Base-by-base conservation (phyloP, 2,329 filamentous ascomycete genomes). In the Lizonia empirigonia region DNA sequence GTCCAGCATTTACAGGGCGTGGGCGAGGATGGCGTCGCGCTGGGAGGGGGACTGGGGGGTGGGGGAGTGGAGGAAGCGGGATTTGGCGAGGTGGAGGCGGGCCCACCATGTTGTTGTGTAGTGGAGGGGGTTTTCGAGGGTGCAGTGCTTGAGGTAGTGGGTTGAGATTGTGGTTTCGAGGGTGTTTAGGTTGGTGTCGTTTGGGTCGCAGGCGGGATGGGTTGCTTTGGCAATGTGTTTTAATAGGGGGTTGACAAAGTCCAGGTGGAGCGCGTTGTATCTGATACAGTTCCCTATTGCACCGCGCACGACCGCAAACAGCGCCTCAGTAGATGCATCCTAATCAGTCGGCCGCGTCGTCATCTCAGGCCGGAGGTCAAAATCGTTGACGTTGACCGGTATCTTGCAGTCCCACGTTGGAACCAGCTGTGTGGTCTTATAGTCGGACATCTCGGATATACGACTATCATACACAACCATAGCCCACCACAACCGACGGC, bases 401-500 rank as follows among this genome's bases (percentile, higher is more conserved):
- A 77, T 62, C 4, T 67, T 68, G 73, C 80, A 82, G 58, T 81
- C 78, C 68, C 77, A 67, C 74, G 52, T 60, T 1, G 67, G 66
- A 80, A 82, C 20, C 77, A 76, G 13, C 71, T 76, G 58, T n/a
- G 56, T 39, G 12, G 80, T 79, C 7, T 79, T 77, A 49, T 82
- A 76, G 56, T 84, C 81, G 1, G 81, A 77, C 12, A 78, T 36
- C 81, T 78, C 15, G 76, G 75, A 20, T 80, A 75, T 78, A 4
- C 81, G 78, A 34, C 78, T 69, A 53, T 88, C 85, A 7, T 86
- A 77, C 2, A 84, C 75, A 10, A 84, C 69, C 9, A 88, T 76
- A 46, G 85, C 81, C 74, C 82, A 83, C 81, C 84, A 87, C 0
- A 87, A 64, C 2, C 85, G 77, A 7, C 85, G 78, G 13, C 84